A percentile compares a stretch with the other conserved stretches of the same genome.
These are phyloP conservation scores for Pneumocystis oryctolagi DNA, from an alignment of 1,139 yeast genomes.

Conservation along the genomic window DNA sequence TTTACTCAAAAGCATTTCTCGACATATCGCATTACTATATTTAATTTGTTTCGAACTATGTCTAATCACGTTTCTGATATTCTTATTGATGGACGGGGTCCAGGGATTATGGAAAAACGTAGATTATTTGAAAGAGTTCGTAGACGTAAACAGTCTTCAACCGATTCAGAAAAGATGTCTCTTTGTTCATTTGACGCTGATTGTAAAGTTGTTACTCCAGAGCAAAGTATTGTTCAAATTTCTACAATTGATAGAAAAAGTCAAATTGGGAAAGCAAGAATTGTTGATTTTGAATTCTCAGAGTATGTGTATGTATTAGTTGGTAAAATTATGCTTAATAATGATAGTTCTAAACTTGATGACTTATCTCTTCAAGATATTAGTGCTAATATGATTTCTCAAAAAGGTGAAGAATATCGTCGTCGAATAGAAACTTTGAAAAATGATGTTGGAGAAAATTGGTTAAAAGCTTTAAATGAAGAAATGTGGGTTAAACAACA, in stretches of 20 bases:
- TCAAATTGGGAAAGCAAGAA: neutral
- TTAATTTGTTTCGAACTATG: conserved; percentile 34
- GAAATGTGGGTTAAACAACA: conserved; percentile 8
- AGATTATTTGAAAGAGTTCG: conserved; percentile 14
- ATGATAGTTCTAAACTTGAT: neutral
- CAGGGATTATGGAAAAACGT: conserved; percentile 42
- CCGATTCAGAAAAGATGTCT: neutral
- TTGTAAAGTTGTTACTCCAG: neutral
- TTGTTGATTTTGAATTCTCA: conserved; percentile 2
- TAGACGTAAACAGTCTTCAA: conserved; percentile 8
- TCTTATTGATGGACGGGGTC: conserved; percentile 46
- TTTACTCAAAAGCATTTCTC: conserved; percentile 15
- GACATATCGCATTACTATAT: conserved; percentile 19
- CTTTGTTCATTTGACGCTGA: neutral
- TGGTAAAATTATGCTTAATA: neutral
- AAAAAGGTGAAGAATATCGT: conserved; percentile 14
- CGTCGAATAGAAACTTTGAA: conserved; percentile 14
- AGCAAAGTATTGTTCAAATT: neutral
- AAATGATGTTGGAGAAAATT: conserved; percentile 16
- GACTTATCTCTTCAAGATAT: neutral
- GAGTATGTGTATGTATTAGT: neutral
- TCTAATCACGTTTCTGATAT: conserved; percentile 32
- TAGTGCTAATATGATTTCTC: neutral
- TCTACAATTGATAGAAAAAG: neutral
- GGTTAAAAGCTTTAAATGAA: conserved; percentile 16